These are phyloP conservation scores for Citrus cavaleriei DNA, from an alignment of 345 rosid species.

Conservation along the genomic window DNA sequence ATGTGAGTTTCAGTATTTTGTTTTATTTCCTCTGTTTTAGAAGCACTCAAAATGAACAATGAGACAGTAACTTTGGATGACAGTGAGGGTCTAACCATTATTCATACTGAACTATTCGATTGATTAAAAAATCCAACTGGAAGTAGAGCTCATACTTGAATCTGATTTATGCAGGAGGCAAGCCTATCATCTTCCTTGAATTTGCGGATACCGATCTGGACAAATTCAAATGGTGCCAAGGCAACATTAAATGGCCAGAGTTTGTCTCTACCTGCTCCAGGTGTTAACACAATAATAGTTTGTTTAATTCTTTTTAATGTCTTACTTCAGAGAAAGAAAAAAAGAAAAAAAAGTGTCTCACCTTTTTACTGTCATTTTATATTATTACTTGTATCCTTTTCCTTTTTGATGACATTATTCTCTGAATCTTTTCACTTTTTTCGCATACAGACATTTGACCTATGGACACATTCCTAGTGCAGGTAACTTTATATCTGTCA, in stretches of 20 bases:
- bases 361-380: neutral
- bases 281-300: conserved; percentile 26
- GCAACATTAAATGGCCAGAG: conserved; percentile 55
- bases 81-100: neutral
- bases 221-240: conserved; percentile 48
- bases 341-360: neutral
- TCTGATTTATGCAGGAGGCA: conserved; percentile 34
- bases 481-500: conserved; percentile 64
- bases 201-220: conserved; percentile 76
- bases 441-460: neutral
- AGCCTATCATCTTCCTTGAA: conserved; percentile 56
- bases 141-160: neutral
- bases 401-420: too few relatives aligned
- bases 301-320: neutral
- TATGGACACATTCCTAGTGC: conserved; percentile 7
- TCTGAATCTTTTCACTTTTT: too few relatives aligned
- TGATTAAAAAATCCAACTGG: neutral
- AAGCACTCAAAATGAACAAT: neutral
- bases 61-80: neutral
- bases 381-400: neutral
- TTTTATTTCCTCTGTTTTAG: neutral
- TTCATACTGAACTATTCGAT: neutral
- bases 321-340: neutral
- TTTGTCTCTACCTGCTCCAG: conserved; percentile 56
- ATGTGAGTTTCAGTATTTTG: neutral